phyloP scores from a whole-genome alignment of 495 filamentous ascomycete genomes.

The Penicillium desertorum region DNA sequence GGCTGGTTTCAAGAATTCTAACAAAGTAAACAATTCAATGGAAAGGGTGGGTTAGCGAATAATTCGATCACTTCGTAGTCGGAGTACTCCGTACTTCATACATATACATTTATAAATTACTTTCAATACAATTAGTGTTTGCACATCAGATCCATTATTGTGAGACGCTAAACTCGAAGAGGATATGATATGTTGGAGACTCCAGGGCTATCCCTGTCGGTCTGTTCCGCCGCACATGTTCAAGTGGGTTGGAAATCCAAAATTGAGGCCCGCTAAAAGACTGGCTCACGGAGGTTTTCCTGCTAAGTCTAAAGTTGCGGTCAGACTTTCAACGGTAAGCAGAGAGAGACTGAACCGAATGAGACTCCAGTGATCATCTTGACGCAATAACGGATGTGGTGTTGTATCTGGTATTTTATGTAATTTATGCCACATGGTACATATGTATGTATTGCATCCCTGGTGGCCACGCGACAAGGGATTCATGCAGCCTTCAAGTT shows the following conservation, averaged over 20 bases:
- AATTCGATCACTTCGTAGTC: neutral
- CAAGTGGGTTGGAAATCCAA: constrained; percentile 17
- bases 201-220: constrained; percentile 7
- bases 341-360: neutral
- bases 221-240: constrained; percentile 11
- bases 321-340: constrained; percentile 20
- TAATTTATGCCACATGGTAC: constrained; percentile 3
- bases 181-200: neutral
- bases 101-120: neutral
- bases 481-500: constrained; percentile 19
- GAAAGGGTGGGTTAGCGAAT: neutral
- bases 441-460: constrained; percentile 20
- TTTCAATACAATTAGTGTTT: constrained; percentile 2
- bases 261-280: constrained; percentile 19
- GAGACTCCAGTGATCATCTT: constrained; percentile 17
- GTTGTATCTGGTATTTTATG: neutral
- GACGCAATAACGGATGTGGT: neutral
- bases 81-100: too few relatives aligned
- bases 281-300: constrained; percentile 21
- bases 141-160: constrained; percentile 5
- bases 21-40: neutral
- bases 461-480: constrained; percentile 32
- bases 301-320: constrained; percentile 18
- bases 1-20: neutral
- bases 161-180: constrained; percentile 2